Evolutionary conservation across 257 asterid species (phyloP), one percentile per base, ranked within the genome.

Genomic region (Primulina huaijiensis): DNA sequence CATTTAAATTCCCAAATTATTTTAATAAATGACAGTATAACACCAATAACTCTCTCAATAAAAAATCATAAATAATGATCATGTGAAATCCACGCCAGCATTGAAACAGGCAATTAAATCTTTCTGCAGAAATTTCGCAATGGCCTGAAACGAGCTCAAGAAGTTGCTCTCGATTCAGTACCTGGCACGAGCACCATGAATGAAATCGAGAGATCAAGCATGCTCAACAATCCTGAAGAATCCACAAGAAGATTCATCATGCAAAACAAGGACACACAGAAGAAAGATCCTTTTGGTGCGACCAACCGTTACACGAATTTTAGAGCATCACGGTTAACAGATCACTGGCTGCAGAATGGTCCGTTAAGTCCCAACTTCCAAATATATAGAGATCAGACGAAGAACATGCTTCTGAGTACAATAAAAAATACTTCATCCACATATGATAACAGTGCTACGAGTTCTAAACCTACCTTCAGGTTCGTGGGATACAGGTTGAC

Each of bases 91-190:
- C 12, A 62, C 3, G 62, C 29, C 0, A 27, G 57, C 58, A 20
- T 60, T 37, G 37, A 64, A 52, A 2, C 3, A 21, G 11, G 67
- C 53, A 35, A 10, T 7, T 72, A 12, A 12, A 30, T 62, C 35
- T 67, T 66, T 67, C 57, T 77, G 82, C 96, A 90, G 97, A 90
- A 88, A 72, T 79, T 72, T 68, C 88, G 97, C 0, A 72, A 81
- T 69, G 50, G 75, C 78, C 27, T 70, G 78, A 88, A 74, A 76
- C 75, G 77, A 64, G 71, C 77, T 55, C 84, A 78, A 72, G 83
- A 84, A 64, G 38, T 55, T 3, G 40, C 72, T 31, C 38, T 43
- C 19, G 25, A 50, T 43, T 72, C 82, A 5, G 25, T 64, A 57
- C 52, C 65, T 69, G 77, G 75, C 50, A 46, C n/a, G 34, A 68